These are phyloP conservation scores for Phytophthora hibernalis DNA, from an alignment of 352 stramenopile species.

Conservation along the genomic window DNA sequence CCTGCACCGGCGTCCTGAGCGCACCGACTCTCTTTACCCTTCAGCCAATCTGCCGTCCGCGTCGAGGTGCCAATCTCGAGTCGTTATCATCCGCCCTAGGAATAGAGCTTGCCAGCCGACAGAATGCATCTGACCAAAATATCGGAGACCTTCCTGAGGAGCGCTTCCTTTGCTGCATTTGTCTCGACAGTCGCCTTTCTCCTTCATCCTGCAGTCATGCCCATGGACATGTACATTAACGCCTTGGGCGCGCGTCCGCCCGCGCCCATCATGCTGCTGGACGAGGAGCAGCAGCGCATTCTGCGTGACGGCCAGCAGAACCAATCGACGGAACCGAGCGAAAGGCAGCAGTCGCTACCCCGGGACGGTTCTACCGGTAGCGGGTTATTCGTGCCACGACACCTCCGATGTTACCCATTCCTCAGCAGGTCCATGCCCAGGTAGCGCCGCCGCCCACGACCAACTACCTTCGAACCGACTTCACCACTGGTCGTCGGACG, in stretches of 20 bases:
- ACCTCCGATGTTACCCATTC: conserved; percentile 33
- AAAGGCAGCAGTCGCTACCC: neutral
- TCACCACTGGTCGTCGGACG: conserved; percentile 33
- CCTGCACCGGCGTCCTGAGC: neutral
- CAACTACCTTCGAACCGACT: conserved; percentile 51
- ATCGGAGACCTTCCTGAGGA: conserved; percentile 24
- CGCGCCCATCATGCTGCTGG: conserved; percentile 49
- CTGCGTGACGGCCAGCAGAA: conserved; percentile 34
- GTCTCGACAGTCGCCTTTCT: conserved; percentile 14
- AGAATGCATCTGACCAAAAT: conserved; percentile 18
- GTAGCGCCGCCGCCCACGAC: conserved; percentile 36
- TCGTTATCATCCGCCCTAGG: conserved; percentile 16
- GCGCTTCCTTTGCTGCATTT: conserved; percentile 3
- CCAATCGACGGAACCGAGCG: neutral
- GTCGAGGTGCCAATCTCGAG: conserved; percentile 13
- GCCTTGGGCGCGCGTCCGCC: conserved; percentile 11
- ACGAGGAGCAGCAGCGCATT: conserved; percentile 64
- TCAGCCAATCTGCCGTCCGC: conserved; percentile 7
- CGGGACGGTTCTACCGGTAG: conserved; percentile 17
- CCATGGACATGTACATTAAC: conserved; percentile 31
- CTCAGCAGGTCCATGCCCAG: conserved; percentile 23
- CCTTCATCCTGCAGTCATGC: conserved; percentile 1
- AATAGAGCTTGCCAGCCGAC: conserved; percentile 26
- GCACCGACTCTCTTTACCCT: conserved; percentile 13
- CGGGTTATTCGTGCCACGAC: conserved; percentile 39